Evolutionary conservation across 2,329 filamentous ascomycete genomes (phyloP).

Genomic region (Cryphonectria naterciae): DNA sequence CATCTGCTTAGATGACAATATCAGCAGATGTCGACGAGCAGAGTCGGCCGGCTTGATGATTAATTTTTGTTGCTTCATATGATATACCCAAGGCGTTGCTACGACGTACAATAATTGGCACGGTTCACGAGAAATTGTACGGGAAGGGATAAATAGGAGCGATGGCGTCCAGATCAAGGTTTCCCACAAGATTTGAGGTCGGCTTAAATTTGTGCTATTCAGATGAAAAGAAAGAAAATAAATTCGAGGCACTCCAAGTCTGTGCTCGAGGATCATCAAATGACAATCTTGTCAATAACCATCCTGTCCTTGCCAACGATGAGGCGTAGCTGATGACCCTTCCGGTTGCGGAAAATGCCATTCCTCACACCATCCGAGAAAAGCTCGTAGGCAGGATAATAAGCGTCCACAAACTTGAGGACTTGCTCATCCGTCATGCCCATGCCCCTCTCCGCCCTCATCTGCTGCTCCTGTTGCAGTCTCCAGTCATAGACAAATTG

Average conservation of each 20-base stretch:
- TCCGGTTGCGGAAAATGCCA: conserved; percentile 57
- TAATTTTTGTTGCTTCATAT: conserved; percentile 10
- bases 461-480: conserved; percentile 74
- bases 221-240: not conserved
- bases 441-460: conserved; percentile 67
- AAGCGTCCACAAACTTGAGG: conserved; percentile 69
- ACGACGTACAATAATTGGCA: not conserved
- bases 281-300: conserved; percentile 59
- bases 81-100: conserved; percentile 13
- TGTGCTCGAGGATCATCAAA: conserved; percentile 42
- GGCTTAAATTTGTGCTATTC: not conserved
- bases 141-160: not conserved
- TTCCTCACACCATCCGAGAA: conserved; percentile 63
- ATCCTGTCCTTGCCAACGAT: conserved; percentile 64
- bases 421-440: conserved; percentile 88
- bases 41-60: not conserved
- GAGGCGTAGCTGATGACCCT: conserved; percentile 62
- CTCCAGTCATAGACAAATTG: conserved; percentile 85
- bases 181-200: not conserved
- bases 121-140: not conserved
- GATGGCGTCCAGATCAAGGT: conserved; percentile 1
- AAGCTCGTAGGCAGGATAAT: conserved; percentile 75
- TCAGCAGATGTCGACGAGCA: not conserved
- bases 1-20: not conserved
- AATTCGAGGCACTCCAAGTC: not conserved